These are phyloP conservation scores for Colletotrichum caudatum DNA, from an alignment of 2,329 filamentous ascomycete species.

Conservation along the genomic window DNA sequence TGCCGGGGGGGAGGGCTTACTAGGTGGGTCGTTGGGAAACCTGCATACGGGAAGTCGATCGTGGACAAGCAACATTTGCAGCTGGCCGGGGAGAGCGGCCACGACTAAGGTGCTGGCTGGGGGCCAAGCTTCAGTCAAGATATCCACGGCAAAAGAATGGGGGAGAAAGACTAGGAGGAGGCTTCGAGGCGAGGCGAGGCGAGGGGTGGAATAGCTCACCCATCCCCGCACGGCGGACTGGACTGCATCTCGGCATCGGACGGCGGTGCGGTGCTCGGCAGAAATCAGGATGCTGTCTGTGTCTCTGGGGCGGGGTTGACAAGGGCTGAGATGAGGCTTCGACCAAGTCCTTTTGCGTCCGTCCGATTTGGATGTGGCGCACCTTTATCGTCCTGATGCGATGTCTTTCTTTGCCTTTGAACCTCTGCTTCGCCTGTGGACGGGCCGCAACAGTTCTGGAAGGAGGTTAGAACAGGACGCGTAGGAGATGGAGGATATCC, in stretches of 20 bases:
- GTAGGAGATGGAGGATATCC: background rate
- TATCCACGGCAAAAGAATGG: background rate
- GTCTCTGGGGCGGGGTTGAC: background rate
- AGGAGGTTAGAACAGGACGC: background rate
- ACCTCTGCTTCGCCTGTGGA: background rate
- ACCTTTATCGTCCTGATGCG: background rate
- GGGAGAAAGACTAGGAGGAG: no score
- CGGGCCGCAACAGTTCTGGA: conserved; percentile 4
- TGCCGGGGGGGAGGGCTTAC: background rate
- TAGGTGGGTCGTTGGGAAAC: background rate
- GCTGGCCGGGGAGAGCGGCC: background rate
- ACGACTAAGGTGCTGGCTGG: background rate
- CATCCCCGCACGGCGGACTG: conserved; percentile 5
- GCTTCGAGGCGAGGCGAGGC: background rate
- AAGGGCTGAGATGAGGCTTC: background rate
- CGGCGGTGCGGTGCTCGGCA: background rate
- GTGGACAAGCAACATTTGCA: no score
- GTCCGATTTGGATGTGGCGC: background rate
- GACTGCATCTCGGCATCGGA: background rate
- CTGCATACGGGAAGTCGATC: background rate
- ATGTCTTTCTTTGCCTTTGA: background rate
- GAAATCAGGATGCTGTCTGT: background rate
- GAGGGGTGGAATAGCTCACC: background rate
- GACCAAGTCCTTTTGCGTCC: background rate
- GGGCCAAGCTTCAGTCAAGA: background rate